phyloP scores from a whole-genome alignment of 192 early-diverging fungal genomes.

The Backusella sp. region DNA sequence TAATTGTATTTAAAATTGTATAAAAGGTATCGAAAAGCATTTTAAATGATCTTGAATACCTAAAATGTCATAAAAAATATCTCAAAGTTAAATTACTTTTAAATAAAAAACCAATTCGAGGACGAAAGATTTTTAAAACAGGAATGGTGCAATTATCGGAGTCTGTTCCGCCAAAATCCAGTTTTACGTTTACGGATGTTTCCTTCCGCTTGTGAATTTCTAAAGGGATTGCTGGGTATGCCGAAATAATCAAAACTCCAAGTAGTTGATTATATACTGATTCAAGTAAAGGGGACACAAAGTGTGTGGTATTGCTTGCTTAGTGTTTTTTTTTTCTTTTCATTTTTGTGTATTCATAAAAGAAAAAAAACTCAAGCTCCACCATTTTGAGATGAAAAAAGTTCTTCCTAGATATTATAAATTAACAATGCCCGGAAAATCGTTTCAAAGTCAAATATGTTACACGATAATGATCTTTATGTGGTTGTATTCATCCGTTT shows the following conservation, averaged over 20 bases:
- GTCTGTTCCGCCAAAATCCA: background rate
- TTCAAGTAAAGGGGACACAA: background rate
- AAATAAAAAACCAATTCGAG: too few species aligned
- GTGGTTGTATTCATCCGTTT: background rate
- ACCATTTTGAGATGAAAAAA: background rate
- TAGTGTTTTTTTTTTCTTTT: too few species aligned
- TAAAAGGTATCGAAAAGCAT: too few species aligned
- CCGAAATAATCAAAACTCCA: background rate
- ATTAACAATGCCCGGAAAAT: background rate
- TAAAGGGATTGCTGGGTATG: background rate
- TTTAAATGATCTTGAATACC: too few species aligned
- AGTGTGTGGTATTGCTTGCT: background rate
- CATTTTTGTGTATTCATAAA: background rate
- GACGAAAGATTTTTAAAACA: background rate
- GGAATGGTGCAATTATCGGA: background rate
- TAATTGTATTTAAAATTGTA: too few species aligned
- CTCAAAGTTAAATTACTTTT: too few species aligned
- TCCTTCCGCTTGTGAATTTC: background rate
- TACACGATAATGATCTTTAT: background rate
- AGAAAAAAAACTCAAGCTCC: background rate
- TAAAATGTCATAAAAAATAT: too few species aligned
- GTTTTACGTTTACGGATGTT: background rate
- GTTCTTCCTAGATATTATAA: background rate
- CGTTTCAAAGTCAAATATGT: background rate
- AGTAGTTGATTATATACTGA: background rate